A percentile compares a stretch with the other conserved stretches of the same genome.
phyloP scores from a whole-genome alignment of 148 eudicot genomes.

The Camellia sinensis region DNA sequence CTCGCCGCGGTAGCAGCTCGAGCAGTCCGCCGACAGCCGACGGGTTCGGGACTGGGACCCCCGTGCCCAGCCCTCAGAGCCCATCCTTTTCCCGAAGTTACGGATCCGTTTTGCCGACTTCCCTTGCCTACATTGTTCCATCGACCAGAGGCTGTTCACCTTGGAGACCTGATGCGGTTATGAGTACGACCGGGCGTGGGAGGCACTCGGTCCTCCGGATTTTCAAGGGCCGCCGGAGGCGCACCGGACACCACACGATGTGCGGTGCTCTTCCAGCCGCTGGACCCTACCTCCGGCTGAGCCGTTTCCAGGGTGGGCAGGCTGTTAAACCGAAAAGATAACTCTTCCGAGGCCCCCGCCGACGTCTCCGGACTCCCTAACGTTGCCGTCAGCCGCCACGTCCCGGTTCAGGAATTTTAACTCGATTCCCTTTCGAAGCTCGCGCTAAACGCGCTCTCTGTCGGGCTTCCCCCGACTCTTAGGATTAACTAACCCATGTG shows the following conservation, averaged over 20 bases:
- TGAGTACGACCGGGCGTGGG: slow-evolving; percentile 2
- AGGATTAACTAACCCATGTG: slow-evolving; percentile 37
- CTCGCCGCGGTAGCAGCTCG: slow-evolving; percentile 23
- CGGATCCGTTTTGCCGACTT: slow-evolving; percentile 8
- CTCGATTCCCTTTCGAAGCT: no score
- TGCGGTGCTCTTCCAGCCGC: slow-evolving; percentile 7
- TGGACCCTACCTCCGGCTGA: slow-evolving; percentile 7
- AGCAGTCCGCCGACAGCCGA: slow-evolving; percentile 11
- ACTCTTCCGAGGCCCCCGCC: slow-evolving; percentile 56
- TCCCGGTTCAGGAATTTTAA: slow-evolving; percentile 21
- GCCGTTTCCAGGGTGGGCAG: slow-evolving; percentile 15
- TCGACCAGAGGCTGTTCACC: slow-evolving; percentile 8
- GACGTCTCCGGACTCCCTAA: slow-evolving; percentile 50
- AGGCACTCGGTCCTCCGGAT: slow-evolving; percentile 7
- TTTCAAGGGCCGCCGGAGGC: slow-evolving; percentile 1
- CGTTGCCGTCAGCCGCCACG: slow-evolving; percentile 49
- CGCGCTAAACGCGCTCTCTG: background rate
- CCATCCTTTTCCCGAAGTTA: slow-evolving; percentile 9
- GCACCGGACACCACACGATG: background rate
- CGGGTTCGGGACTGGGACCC: slow-evolving; percentile 10
- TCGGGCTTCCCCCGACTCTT: slow-evolving; percentile 10
- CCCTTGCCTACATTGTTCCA: slow-evolving; percentile 12
- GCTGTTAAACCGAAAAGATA: slow-evolving; percentile 37
- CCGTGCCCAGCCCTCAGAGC: slow-evolving; percentile 10
- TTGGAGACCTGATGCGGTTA: slow-evolving; percentile 8